These are phyloP conservation scores for Plantago ovata DNA, from an alignment of 257 asterid species.

Conservation along the genomic window DNA sequence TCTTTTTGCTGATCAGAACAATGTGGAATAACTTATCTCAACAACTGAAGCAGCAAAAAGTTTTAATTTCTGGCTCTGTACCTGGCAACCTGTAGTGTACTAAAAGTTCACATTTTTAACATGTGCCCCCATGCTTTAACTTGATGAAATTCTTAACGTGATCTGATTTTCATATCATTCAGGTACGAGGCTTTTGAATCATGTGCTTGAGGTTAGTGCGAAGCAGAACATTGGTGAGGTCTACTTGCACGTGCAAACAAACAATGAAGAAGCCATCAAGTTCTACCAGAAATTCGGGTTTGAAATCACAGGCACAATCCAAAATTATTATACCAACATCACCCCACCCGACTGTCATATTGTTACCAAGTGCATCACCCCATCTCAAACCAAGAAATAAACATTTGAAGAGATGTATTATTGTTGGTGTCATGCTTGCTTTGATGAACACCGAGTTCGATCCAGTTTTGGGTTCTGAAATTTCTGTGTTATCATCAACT, in stretches of 20 bases:
- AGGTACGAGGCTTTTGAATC: slow-evolving; percentile 80
- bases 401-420: slow-evolving; percentile 3
- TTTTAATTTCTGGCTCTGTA: not conserved
- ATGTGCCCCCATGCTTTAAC: not conserved
- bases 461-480: slow-evolving; percentile 12
- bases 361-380: slow-evolving; percentile 62
- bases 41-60: not conserved
- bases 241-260: slow-evolving; percentile 93
- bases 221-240: slow-evolving; percentile 81
- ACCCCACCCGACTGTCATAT: slow-evolving; percentile 90
- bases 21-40: not conserved
- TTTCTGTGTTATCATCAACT: slow-evolving; percentile 11
- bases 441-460: not conserved
- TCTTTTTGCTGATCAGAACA: too few species aligned
- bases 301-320: slow-evolving; percentile 79
- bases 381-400: slow-evolving; percentile 44
- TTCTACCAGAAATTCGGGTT: slow-evolving; percentile 89
- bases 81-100: not conserved
- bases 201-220: slow-evolving; percentile 69
- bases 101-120: not conserved
- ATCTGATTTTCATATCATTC: slow-evolving; percentile 20
- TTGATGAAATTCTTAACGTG: not conserved
- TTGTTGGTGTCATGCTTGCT: not conserved
- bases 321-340: slow-evolving; percentile 77
- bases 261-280: slow-evolving; percentile 86